Base-by-base conservation (phyloP, 345 rosid species). In the Draba incana region DNA sequence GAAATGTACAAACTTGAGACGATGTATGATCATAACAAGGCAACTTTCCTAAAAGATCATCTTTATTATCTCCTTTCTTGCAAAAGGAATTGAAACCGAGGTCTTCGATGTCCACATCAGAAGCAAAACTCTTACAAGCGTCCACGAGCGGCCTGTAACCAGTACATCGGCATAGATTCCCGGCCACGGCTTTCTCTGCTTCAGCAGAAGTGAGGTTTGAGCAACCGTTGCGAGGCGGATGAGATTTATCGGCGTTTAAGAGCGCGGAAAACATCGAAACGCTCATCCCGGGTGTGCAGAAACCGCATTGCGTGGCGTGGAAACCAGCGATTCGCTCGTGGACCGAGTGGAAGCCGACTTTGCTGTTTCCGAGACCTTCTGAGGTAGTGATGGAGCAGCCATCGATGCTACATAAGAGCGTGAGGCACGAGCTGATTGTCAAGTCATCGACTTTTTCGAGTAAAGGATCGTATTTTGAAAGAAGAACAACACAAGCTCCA, bases 101-200 rank as follows among this genome's bases (percentile, higher is more conserved):
- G 76, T 94, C 97, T 69, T 94, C 99, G 27, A 94, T 82, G 75
- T 94, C 96, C 11, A 83, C 90, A 72, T 91, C 85, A 15, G 79
- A 69, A 8, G 96, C 85, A 76, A 91, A 94, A 74, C 92, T 91
- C 79, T 89, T 94, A 68, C 95, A 91, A 13, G 87, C 95, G 71
- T 94, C 96, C 31, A 77, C 88, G 45, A 94, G 85, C 0, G 99
- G 88, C 48, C 97, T 86, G 64, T 94, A 94, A 16, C 99, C 97
- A 0, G 99, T 94, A 67, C 99, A 94, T n/a, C 96, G 83, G 77
- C 99, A 94, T 52, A 94, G 87, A 80, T 94, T 94, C 37, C 97
- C 96, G 0, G 77, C 24, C 3, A 88, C 79, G 49, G 96, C 86
- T 61, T 77, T 87, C 78, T 94, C 97, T 13, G 99, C 97, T 84